Base-by-base conservation (phyloP, 2,329 filamentous ascomycete species). In the Paracoccidioides lutzii region DNA sequence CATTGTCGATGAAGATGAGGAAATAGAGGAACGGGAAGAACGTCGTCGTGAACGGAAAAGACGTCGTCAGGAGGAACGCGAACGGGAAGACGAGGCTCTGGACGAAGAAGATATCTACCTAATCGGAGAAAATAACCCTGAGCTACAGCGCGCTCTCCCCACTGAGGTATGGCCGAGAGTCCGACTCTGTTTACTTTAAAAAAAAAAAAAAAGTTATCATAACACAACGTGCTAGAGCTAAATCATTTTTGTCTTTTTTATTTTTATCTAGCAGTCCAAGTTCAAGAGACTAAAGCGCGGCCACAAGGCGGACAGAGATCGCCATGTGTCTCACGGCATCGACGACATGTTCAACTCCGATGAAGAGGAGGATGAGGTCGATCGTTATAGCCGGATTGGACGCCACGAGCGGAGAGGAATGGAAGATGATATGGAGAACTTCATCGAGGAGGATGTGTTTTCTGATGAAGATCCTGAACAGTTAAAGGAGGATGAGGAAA, bases 221-320 rank as follows among this genome's bases (percentile, higher is more conserved):
- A 46, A 46, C 12, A 32, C 15, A 48, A 52, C 8, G 15, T 37
- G 15, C n/a, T 8, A 22, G 15, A n/a, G 12, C 56, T 59, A 41
- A 43, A 22, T 22, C 22, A 22, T 22, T 22, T 52, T 55, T 51
- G 33, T 9, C 46, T 9, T 10, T 41, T 50, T 43, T 41, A 44
- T 53, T 42, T 28, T 40, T 48, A n/a, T 48, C n/a, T 49, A 55
- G 52, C 57, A 95, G 85, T 85, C 85, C 62, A 94, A 95, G 69
- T 95, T 94, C 78, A 98, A 98, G 73, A 87, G 93, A 43, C 81
- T 98, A 55, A 98, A 97, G 77, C 88, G 89, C 61, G 91, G 93
- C 55, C 88, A 85, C 60, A 85, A 89, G 59, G 82, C 81, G 55
- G 80, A 89, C 52, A 79, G 82, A 53, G 69, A 75, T 28, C 76